Evolutionary conservation across 176 grass and related monocot species (phyloP).

Genomic region (Chloris gayana): DNA sequence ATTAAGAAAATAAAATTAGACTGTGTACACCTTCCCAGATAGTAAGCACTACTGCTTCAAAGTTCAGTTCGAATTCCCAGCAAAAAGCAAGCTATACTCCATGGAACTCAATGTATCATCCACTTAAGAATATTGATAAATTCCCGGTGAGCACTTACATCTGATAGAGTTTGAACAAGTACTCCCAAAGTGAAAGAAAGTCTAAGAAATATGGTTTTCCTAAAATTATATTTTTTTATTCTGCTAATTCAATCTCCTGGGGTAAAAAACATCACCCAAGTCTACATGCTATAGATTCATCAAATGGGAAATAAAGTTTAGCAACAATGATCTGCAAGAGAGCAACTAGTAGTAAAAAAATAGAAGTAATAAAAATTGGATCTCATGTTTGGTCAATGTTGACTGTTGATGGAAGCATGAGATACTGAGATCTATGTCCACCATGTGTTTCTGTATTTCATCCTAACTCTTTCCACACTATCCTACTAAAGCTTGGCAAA

Average conservation of each 20-base stretch:
- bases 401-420: not conserved
- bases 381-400: not conserved
- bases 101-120: not conserved
- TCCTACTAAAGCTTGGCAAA: not conserved
- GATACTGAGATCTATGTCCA: not conserved
- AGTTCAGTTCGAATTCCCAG: slow-evolving; percentile 10
- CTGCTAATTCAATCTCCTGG: not conserved
- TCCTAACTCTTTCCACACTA: not conserved
- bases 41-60: not conserved
- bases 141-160: not conserved
- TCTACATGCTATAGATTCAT: not conserved
- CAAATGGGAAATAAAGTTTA: not conserved
- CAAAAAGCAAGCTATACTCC: not conserved
- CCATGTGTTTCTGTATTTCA: slow-evolving; percentile 1
- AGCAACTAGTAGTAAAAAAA: not conserved
- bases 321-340: not conserved
- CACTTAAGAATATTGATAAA: not conserved
- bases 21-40: not conserved
- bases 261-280: not conserved
- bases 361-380: not conserved
- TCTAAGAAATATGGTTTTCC: not conserved
- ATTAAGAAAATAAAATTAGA: not conserved
- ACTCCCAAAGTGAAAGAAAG: not conserved
- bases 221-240: not conserved
- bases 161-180: not conserved